Base-by-base conservation (phyloP, 2,329 filamentous ascomycete species). In the Cordyceps tenuipes region DNA sequence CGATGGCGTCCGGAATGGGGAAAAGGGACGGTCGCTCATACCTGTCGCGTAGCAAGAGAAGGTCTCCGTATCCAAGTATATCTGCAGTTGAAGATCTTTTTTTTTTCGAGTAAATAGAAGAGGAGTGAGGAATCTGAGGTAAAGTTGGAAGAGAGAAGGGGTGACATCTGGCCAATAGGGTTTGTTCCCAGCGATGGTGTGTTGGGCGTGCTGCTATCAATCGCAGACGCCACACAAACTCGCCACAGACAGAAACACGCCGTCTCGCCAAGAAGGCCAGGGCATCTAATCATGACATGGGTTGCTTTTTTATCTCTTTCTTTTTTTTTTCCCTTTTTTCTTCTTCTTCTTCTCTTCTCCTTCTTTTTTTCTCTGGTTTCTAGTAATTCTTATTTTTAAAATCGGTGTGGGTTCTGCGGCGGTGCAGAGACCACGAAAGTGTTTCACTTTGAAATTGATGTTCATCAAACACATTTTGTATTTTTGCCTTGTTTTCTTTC, bases 1-100 rank as follows among this genome's bases (percentile, higher is more conserved):
- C 62, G 2, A 62, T 29, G 73, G 69, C 5, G 65, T 31, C 34
- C 34, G 12, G 2, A 36, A 36, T 10, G 34, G 34, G 34, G 4
- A 13, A 36, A 36, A 10, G 2, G 61, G 39, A 34, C 21, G 44
- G 46, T 57, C 69, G 67, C 64, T 69, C 3, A 76, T 68, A 0
- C 71, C 72, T 1, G 65, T 57, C 0, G 66, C 68, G 47, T 71
- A 72, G 70, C 74, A 77, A 47, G 9, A 15, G 9, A 77, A 1
- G 26, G 17, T 17, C 21, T 23, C 41, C 23, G 26, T 49, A 49
- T 49, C 39, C 13, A 43, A 17, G 39, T 43, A 43, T 43, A 43
- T 17, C 44, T 69, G 68, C 71, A 73, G 29, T 64, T 65, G 72
- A 69, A 62, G 75, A 76, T 73, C 2, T 17, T 10, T 36, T 10